Evolutionary conservation across 148 eudicot species (phyloP).

Genomic region (Vaccinium vitisidaea): DNA sequence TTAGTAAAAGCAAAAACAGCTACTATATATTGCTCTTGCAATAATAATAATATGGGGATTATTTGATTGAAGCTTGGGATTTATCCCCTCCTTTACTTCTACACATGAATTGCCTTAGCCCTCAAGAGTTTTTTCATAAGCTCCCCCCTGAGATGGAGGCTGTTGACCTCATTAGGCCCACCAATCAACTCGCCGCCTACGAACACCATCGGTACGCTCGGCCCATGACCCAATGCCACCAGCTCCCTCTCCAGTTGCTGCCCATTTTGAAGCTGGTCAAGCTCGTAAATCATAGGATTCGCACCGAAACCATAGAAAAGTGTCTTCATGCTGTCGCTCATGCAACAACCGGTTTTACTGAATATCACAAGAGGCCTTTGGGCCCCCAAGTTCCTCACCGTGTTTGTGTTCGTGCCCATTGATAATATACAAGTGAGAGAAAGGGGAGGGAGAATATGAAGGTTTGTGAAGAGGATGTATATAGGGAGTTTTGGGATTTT

Average conservation of each 20-base stretch:
- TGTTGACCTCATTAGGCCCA: constrained; percentile 70
- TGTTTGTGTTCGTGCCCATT: neutral
- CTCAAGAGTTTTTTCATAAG: constrained; percentile 52
- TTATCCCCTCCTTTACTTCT: neutral
- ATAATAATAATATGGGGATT: neutral
- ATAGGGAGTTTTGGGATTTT: neutral
- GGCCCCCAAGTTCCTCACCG: constrained; percentile 36
- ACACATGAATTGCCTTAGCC: constrained; percentile 52
- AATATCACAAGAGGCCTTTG: constrained; percentile 72
- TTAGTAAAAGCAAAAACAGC: no score
- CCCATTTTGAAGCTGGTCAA: constrained; percentile 61
- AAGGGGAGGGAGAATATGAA: neutral
- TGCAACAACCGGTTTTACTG: constrained; percentile 71
- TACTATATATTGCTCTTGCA: neutral
- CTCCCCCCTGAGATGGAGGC: constrained; percentile 61
- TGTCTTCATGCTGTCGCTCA: constrained; percentile 52
- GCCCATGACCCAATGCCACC: constrained; percentile 36
- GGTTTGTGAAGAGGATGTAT: neutral
- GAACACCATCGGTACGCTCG: constrained; percentile 64
- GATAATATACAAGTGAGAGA: neutral
- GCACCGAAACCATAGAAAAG: constrained; percentile 69
- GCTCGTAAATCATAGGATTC: constrained; percentile 58
- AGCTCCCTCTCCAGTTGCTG: constrained; percentile 52
- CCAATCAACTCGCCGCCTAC: constrained; percentile 62
- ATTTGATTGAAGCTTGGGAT: neutral